Conservation (phyloP, 441 rosid species). For the Cnidoscolus chayamansa region DNA sequence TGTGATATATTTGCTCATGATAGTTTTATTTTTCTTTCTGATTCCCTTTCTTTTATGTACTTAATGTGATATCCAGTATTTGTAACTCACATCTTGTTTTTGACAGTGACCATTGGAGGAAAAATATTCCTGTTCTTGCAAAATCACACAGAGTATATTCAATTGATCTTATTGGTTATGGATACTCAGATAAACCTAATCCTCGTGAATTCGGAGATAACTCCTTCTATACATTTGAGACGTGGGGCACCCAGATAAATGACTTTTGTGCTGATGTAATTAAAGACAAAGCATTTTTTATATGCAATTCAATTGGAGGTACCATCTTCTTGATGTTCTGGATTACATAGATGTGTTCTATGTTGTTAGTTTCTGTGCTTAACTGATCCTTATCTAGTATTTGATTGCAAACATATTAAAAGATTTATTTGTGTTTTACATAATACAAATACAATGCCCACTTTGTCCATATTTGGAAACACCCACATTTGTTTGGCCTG, state of each 20-base stretch:
- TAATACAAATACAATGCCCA: background rate
- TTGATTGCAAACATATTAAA: background rate
- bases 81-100: conserved; percentile 13
- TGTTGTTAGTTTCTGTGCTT: background rate
- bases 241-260: conserved; percentile 77
- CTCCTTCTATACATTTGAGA: conserved; percentile 77
- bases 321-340: conserved; percentile 11
- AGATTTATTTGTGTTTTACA: background rate
- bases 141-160: conserved; percentile 67
- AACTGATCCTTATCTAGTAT: conserved; percentile 9
- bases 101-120: conserved; percentile 84
- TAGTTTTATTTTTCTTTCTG: conserved; percentile 2
- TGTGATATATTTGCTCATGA: background rate
- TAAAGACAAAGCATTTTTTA: conserved; percentile 74
- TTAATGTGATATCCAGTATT: conserved; percentile 12
- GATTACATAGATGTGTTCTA: background rate
- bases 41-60: conserved; percentile 10
- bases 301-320: conserved; percentile 97
- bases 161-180: conserved; percentile 88
- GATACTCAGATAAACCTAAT: conserved; percentile 84
- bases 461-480: background rate
- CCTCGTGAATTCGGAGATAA: conserved; percentile 56
- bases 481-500: background rate
- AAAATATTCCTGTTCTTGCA: conserved; percentile 77
- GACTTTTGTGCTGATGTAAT: conserved; percentile 67